Base-by-base conservation (phyloP, 768 basidiomycete species). In the Obba rivulosa region DNA sequence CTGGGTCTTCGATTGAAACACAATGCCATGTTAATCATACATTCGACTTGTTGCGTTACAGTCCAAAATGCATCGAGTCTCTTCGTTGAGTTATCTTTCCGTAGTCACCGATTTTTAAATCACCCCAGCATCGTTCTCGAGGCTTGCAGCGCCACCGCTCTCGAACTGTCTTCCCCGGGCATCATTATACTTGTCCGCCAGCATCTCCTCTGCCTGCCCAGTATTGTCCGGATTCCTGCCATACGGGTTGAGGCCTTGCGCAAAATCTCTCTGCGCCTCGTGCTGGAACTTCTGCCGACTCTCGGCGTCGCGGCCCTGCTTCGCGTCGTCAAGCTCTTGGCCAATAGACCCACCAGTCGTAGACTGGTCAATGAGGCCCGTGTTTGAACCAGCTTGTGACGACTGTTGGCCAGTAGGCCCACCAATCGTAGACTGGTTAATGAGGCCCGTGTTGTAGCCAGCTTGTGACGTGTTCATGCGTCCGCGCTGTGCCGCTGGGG, bases 301-400 rank as follows among this genome's bases (percentile, higher is more conserved):
- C n/a, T 48, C 18, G 22, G 21, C 48, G 51, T 64, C 62, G 14
- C 41, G 23, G 31, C 62, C 62, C 46, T 64, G 62, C 50, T 55
- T 53, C 14, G 62, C 62, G 46, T 64, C 62, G 21, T 57, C 52
- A 22, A 62, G 34, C 46, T 56, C 57, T 20, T 52, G 25, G 5
- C 50, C 54, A 13, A 60, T 46, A 16, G 53, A 54, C 2, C 55
- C 57, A 34, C 62, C 60, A 22, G 41, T 56, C 36, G 48, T 31
- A 17, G 60, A 62, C 51, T 62, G 60, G 53, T 57, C 60, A 31
- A 62, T 45, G 10, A 64, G 57, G 8, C 60, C 59, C 1, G 46
- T 34, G 8, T 45, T 40, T 42, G 44, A 20, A n/a, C n/a, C n/a
- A n/a, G n/a, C n/a, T n/a, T n/a, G n/a, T n/a, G n/a, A 34, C 31